These are phyloP conservation scores for Nicotiana otophora DNA, from an alignment of 257 asterid species.

Conservation along the genomic window DNA sequence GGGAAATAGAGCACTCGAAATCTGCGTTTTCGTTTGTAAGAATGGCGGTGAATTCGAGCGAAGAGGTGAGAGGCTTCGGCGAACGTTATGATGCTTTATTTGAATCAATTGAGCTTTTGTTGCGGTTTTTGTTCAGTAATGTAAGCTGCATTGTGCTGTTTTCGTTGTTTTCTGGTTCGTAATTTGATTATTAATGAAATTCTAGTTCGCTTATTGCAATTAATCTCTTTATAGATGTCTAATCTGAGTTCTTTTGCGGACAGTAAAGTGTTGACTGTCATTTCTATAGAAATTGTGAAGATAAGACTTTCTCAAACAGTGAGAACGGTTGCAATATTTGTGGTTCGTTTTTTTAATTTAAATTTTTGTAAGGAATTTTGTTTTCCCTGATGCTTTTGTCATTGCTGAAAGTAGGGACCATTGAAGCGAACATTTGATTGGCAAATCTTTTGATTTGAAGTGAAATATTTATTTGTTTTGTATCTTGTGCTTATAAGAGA, in stretches of 20 bases:
- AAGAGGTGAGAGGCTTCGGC: constrained; percentile 20
- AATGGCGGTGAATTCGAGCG: constrained; percentile 33
- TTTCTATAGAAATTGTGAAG: not conserved
- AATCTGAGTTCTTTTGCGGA: not conserved
- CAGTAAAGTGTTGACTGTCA: not conserved
- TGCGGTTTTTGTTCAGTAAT: not conserved
- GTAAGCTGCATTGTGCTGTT: constrained; percentile 3
- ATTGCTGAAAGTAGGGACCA: constrained; percentile 1
- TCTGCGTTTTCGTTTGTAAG: not conserved
- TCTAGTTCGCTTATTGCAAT: not conserved
- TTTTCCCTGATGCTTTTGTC: not conserved
- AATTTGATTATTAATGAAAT: not conserved
- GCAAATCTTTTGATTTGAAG: not conserved
- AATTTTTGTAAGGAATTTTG: not conserved
- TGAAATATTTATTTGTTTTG: not conserved
- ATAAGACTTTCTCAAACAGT: not conserved
- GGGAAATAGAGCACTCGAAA: not conserved
- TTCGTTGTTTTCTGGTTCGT: not conserved
- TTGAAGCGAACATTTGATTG: constrained; percentile 2
- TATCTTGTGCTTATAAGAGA: not conserved
- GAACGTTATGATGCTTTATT: not conserved
- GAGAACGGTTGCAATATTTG: not conserved
- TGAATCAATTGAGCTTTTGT: not conserved
- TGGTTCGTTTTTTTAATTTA: not conserved
- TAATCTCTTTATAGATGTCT: not conserved